Conservation (phyloP, 345 rosid genomes). For the Eucalyptus pumila region DNA sequence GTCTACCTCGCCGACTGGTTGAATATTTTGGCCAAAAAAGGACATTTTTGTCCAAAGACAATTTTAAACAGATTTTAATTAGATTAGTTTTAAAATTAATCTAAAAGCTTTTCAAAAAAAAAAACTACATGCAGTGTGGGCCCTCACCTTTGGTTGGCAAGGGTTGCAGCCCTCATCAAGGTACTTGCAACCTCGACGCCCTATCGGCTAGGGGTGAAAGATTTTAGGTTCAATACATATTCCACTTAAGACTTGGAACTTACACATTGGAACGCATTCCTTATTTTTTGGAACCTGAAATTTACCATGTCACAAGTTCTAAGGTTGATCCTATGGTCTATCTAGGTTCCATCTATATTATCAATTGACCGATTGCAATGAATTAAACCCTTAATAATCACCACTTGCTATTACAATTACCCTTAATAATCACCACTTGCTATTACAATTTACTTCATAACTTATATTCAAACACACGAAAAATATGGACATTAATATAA, state of each 20-base stretch:
- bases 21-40: rapidly evolving
- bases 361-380: too few species aligned
- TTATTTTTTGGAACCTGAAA: too few species aligned
- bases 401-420: rapidly evolving
- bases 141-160: too few species aligned
- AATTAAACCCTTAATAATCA: too few species aligned
- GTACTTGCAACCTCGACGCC: too few species aligned
- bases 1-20: rapidly evolving
- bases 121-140: background rate
- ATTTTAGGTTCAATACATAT: background rate
- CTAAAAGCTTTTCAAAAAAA: too few species aligned
- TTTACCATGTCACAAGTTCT: background rate
- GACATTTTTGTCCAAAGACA: background rate
- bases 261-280: rapidly evolving
- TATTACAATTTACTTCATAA: too few species aligned
- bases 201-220: background rate
- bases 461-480: background rate
- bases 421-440: too few species aligned
- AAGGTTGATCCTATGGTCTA: too few species aligned
- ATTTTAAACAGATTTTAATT: too few species aligned
- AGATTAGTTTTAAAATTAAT: background rate
- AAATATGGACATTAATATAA: too few species aligned
- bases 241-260: background rate
- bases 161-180: too few species aligned
- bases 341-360: background rate